A percentile compares a stretch with the other conserved stretches of the same genome.
These are phyloP conservation scores for Phytophthora ohioensis DNA, from an alignment of 352 stramenopile genomes.

Conservation along the genomic window DNA sequence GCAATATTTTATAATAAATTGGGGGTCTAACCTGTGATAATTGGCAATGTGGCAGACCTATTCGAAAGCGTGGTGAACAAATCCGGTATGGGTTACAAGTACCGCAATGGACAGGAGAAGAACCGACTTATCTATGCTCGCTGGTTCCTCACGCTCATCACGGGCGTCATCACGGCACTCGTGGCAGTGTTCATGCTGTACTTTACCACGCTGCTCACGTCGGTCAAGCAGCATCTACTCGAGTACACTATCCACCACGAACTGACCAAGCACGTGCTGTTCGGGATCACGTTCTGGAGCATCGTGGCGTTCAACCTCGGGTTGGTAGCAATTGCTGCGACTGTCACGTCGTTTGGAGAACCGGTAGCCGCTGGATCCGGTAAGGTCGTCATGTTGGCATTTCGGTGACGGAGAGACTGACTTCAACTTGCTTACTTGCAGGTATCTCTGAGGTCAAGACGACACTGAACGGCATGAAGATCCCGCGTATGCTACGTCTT, in stretches of 20 bases:
- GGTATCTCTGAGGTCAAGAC: slow-evolving; percentile 95
- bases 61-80: slow-evolving; percentile 92
- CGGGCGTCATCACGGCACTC: slow-evolving; percentile 77
- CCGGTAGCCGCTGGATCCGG: slow-evolving; percentile 82
- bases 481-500: slow-evolving; percentile 77
- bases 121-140: slow-evolving; percentile 82
- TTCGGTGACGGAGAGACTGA: slow-evolving; percentile 1
- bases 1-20: slow-evolving; percentile 3
- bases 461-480: slow-evolving; percentile 93
- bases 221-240: slow-evolving; percentile 77
- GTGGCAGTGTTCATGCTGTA: slow-evolving; percentile 85
- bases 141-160: slow-evolving; percentile 83
- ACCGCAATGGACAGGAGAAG: slow-evolving; percentile 84
- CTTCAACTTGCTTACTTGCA: slow-evolving; percentile 21
- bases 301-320: slow-evolving; percentile 74
- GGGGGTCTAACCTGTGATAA: background rate
- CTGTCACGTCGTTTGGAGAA: slow-evolving; percentile 77
- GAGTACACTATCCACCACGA: slow-evolving; percentile 71
- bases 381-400: slow-evolving; percentile 22
- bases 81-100: slow-evolving; percentile 82
- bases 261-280: slow-evolving; percentile 67
- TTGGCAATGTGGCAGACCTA: slow-evolving; percentile 51
- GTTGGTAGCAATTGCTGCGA: slow-evolving; percentile 80
- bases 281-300: slow-evolving; percentile 76
- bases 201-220: slow-evolving; percentile 74